Percentiles rank a stretch among this genome's conserved stretches.
Evolutionary conservation across 176 grass and related monocot genomes (phyloP).

Genomic region (Hordeum marinum): DNA sequence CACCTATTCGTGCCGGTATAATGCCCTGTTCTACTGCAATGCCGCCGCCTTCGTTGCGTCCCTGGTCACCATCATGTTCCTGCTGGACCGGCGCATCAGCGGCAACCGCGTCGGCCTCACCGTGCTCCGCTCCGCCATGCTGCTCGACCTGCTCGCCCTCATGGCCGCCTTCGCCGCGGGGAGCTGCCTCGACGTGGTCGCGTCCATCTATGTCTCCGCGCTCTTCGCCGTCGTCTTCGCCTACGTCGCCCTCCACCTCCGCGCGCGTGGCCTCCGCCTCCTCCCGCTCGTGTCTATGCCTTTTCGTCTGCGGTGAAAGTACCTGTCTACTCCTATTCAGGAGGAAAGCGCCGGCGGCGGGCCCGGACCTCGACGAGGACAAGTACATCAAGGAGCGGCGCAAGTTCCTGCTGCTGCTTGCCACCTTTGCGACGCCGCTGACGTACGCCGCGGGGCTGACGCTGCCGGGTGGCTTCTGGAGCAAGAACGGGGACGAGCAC

Average conservation of each 20-base stretch:
- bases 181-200: not conserved
- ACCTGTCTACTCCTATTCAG: too few relatives aligned
- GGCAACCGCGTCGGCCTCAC: not conserved
- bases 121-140: not conserved
- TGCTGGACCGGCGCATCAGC: not conserved
- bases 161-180: not conserved
- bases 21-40: not conserved
- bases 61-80: slow-evolving; percentile 1
- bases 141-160: not conserved
- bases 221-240: not conserved
- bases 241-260: not conserved
- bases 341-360: too few relatives aligned
- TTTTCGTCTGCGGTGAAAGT: too few relatives aligned
- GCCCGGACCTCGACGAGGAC: too few relatives aligned
- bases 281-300: too few relatives aligned
- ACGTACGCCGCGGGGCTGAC: too few relatives aligned
- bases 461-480: too few relatives aligned
- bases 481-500: too few relatives aligned
- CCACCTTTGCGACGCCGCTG: too few relatives aligned
- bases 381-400: too few relatives aligned
- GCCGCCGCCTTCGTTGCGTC: not conserved
- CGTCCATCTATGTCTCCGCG: not conserved
- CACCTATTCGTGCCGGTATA: not conserved
- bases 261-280: too few relatives aligned
- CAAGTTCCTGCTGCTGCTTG: too few relatives aligned